A percentile compares a stretch with the other conserved stretches of the same genome.
phyloP scores from a whole-genome alignment of 345 rosid genomes.

The Limnanthes douglasii region DNA sequence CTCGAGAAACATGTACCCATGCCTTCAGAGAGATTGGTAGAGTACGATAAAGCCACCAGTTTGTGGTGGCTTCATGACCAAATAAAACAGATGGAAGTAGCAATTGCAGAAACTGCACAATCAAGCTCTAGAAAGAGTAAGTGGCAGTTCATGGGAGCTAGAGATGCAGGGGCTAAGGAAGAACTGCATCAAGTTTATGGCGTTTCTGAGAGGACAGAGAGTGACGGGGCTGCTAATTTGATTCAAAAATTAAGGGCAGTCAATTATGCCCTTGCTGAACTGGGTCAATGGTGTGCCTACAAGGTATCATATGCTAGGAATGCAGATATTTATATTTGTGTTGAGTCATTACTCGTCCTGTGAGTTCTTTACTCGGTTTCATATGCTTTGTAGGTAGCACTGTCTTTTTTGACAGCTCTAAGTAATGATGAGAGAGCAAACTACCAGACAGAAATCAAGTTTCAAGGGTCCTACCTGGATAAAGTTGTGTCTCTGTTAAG shows the following conservation, averaged over 20 bases:
- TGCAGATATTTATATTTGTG: constrained; percentile 1
- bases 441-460: constrained; percentile 89
- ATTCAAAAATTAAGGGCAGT: constrained; percentile 91
- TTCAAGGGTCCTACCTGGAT: constrained; percentile 77
- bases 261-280: constrained; percentile 81
- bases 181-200: constrained; percentile 94
- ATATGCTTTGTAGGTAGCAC: constrained; percentile 55
- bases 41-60: constrained; percentile 90
- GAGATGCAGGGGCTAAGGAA: constrained; percentile 98
- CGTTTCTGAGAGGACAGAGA: constrained; percentile 92
- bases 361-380: neutral
- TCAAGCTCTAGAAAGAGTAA: constrained; percentile 81
- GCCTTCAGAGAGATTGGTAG: constrained; percentile 86
- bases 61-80: constrained; percentile 95
- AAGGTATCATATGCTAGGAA: constrained; percentile 50
- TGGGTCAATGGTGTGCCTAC: constrained; percentile 99
- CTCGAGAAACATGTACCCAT: constrained; percentile 93
- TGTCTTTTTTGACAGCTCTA: constrained; percentile 77
- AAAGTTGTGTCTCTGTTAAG: constrained; percentile 72
- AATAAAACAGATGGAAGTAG: constrained; percentile 73
- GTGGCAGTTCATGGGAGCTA: constrained; percentile 99
- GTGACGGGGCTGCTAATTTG: constrained; percentile 96
- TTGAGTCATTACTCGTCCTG: constrained; percentile 2
- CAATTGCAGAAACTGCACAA: constrained; percentile 91
- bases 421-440: constrained; percentile 89